Percentiles rank a stretch among this genome's conserved stretches.
Evolutionary conservation across 768 basidiomycete species (phyloP).

Genomic region (Trametes punicea): DNA sequence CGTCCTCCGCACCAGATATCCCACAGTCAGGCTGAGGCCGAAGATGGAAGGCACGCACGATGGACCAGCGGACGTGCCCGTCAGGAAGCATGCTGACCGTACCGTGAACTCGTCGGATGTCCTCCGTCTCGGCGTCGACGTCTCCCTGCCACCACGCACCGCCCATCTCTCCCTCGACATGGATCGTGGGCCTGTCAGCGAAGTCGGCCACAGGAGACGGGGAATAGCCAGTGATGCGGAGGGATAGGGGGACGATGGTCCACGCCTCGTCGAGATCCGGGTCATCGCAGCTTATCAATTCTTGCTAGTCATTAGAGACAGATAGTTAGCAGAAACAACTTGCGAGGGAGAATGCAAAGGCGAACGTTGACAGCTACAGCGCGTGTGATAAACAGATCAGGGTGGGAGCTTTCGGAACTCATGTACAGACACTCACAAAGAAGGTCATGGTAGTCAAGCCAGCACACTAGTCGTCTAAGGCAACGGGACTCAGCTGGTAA

Average conservation of each 20-base stretch:
- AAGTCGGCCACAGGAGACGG: constrained; percentile 22
- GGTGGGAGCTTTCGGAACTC: neutral
- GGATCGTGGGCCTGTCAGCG: constrained; percentile 47
- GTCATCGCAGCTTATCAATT: constrained; percentile 8
- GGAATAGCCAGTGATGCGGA: constrained; percentile 34
- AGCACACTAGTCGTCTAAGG: constrained; percentile 24
- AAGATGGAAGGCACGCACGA: constrained; percentile 34
- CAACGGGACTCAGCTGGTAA: neutral
- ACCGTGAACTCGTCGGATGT: constrained; percentile 38
- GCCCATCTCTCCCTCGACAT: constrained; percentile 43
- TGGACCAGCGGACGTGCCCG: constrained; percentile 49
- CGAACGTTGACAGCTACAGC: neutral
- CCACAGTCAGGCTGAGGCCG: too few relatives aligned
- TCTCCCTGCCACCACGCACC: constrained; percentile 31
- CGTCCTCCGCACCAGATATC: too few relatives aligned
- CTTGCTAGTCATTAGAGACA: neutral
- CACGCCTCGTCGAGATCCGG: constrained; percentile 39
- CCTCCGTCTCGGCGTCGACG: constrained; percentile 24
- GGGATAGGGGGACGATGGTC: constrained; percentile 50
- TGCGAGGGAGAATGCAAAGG: neutral
- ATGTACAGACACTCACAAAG: constrained; percentile 15
- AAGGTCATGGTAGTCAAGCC: constrained; percentile 25
- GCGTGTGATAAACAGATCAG: neutral
- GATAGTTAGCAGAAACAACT: neutral
- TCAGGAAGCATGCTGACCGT: constrained; percentile 47